phyloP scores from a whole-genome alignment of 2,329 filamentous ascomycete genomes.

The Neopestalotiopsis sp. region DNA sequence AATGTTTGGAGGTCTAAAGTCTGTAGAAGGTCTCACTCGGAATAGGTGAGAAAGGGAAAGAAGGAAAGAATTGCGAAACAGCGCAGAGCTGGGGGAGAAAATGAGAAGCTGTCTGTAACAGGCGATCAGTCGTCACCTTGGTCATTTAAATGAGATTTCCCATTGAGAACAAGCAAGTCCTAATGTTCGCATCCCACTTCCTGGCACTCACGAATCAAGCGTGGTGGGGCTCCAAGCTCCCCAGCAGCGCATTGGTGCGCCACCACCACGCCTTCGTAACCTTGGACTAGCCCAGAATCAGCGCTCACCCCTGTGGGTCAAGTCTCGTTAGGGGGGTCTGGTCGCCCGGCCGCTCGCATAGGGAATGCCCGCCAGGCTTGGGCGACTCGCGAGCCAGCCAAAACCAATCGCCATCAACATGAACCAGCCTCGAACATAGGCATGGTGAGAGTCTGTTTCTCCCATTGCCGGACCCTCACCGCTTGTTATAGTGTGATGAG shows the following conservation, averaged over 20 bases:
- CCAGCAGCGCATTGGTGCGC: conserved; percentile 6
- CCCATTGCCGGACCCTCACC: not conserved
- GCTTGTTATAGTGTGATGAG: conserved; percentile 1
- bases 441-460: not conserved
- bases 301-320: not conserved
- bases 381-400: not conserved
- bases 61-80: not conserved
- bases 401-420: conserved; percentile 6
- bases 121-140: conserved; percentile 9
- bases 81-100: not conserved
- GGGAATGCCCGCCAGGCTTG: conserved; percentile 5
- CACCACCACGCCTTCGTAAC: not conserved
- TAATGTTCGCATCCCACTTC: conserved; percentile 1
- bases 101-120: not conserved
- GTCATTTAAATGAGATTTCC: conserved; percentile 16
- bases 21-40: not conserved
- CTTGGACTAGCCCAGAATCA: not conserved
- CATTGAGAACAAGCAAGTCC: not conserved
- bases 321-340: conserved; percentile 3
- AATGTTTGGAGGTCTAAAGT: not conserved
- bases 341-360: conserved; percentile 4
- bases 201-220: conserved; percentile 10
- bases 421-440: not conserved
- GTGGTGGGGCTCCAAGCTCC: not conserved
- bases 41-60: not conserved